Percentiles rank a stretch among this genome's conserved stretches.
These are phyloP conservation scores for Metroxylon sagu DNA, from an alignment of 176 grass and related monocot genomes.

Conservation along the genomic window DNA sequence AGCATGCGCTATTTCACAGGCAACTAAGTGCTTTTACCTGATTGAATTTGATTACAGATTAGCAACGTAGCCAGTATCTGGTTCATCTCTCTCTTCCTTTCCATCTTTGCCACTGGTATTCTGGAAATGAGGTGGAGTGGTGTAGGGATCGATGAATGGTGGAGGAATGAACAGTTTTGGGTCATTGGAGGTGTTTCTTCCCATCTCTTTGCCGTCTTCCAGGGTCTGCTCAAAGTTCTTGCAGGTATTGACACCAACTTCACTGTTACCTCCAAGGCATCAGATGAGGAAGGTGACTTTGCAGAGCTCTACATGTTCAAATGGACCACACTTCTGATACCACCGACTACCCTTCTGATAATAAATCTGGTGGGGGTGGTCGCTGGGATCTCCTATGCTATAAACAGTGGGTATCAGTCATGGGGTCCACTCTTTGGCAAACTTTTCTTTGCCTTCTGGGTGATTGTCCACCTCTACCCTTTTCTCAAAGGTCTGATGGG, in stretches of 20 bases:
- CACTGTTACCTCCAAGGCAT: slow-evolving; percentile 7
- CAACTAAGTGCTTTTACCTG: background rate
- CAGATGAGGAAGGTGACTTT: background rate
- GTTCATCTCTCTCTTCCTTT: slow-evolving; percentile 10
- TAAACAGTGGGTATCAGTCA: slow-evolving; percentile 12
- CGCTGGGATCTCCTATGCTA: slow-evolving; percentile 8
- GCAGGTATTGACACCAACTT: slow-evolving; percentile 16
- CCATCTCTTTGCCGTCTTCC: slow-evolving; percentile 12
- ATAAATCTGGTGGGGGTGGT: slow-evolving; percentile 10
- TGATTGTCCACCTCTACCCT: slow-evolving; percentile 10
- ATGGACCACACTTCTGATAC: slow-evolving; percentile 14
- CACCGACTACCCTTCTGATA: slow-evolving; percentile 7
- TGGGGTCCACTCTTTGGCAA: slow-evolving; percentile 16
- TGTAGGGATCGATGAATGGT: slow-evolving; percentile 11
- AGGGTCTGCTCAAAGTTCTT: slow-evolving; percentile 11
- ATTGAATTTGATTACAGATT: background rate
- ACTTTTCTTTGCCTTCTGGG: slow-evolving; percentile 16
- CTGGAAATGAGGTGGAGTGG: slow-evolving; percentile 13
- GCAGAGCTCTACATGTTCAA: slow-evolving; percentile 5
- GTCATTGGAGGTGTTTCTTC: slow-evolving; percentile 16
- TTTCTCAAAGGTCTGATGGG: slow-evolving; percentile 18
- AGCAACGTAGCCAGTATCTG: slow-evolving; percentile 2
- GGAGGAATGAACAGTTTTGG: slow-evolving; percentile 16
- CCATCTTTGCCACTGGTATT: slow-evolving; percentile 11
- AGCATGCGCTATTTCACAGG: background rate